Evolutionary conservation across 371 early-diverging fungal genomes (phyloP), one percentile per base, ranked within the genome.

Genomic region (Saksenaea oblongispora): DNA sequence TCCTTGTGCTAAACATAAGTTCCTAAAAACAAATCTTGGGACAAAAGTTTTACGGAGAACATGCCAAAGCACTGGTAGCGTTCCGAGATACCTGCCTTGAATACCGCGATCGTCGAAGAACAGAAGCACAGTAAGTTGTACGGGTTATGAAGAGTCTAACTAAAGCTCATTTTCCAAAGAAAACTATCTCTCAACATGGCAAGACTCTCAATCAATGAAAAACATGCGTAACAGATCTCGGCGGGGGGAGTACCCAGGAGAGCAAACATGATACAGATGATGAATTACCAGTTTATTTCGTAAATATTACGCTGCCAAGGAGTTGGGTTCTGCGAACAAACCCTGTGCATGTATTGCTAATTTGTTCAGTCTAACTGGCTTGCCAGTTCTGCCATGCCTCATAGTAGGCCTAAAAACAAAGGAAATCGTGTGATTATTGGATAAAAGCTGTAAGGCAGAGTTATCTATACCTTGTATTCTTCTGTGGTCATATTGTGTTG

Each of bases 41-140:
- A 67, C 75, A 77, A 76, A n/a, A 88, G 87, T 94, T 93, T 72
- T 92, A 92, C 65, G 71, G 69, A 2, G 85, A 88, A 34, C 82
- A 92, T 62, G 87, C 88, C 55, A 71, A 82, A 17, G 86, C 86
- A 27, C 58, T 93, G 56, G 61, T 61, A 9, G 73, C 74, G 44
- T 79, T 91, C 57, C 79, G 78, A 47, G 81, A 82, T 53, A 85
- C 80, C 34, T 91, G 89, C 69, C 63, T 71, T 54, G 92, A 93
- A 64, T 92, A 87, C 68, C 84, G 82, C 27, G 72, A 87, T 58
- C 86, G 90, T 3, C 74, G 93, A 55, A 78, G 81, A 58, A 58
- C 87, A 41, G 91, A 93, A 58, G 82, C 89, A 17, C 66, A 69
- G n/a, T 62, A 75, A 58, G 64, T 72, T 15, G 54, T 59, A 9